A percentile compares a stretch with the other conserved stretches of the same genome.
phyloP scores from a whole-genome alignment of 2,329 filamentous ascomycete genomes.

The Xylariaceae sp. region DNA sequence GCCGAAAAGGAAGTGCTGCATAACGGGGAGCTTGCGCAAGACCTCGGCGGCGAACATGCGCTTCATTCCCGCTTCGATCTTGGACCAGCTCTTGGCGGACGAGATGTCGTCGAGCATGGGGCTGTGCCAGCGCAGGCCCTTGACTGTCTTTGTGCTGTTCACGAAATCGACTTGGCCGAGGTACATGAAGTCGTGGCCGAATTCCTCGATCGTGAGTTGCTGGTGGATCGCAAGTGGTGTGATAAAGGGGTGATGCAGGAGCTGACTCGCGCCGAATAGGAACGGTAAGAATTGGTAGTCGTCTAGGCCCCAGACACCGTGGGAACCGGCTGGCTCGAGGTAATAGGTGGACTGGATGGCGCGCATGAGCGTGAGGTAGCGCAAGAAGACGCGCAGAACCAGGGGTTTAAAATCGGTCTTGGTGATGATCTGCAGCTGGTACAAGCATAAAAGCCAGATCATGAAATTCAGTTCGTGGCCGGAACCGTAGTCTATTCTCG shows the following conservation, averaged over 20 bases:
- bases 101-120: slow-evolving; percentile 99
- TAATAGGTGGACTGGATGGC: slow-evolving; percentile 88
- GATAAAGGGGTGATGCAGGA: slow-evolving; percentile 76
- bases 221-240: slow-evolving; percentile 82
- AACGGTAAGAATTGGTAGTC: slow-evolving; percentile 98
- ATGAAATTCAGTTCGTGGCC: slow-evolving; percentile 97
- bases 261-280: slow-evolving; percentile 86
- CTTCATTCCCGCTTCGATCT: slow-evolving; percentile 91
- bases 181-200: slow-evolving; percentile 77
- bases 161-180: slow-evolving; percentile 91
- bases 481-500: slow-evolving; percentile 91
- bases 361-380: slow-evolving; percentile 84
- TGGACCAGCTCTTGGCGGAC: slow-evolving; percentile 79
- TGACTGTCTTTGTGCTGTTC: slow-evolving; percentile 93
- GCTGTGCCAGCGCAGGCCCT: slow-evolving; percentile 90
- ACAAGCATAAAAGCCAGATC: slow-evolving; percentile 92
- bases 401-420: slow-evolving; percentile 65
- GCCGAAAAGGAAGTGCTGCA: slow-evolving; percentile 98
- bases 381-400: slow-evolving; percentile 71
- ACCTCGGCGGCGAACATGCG: slow-evolving; percentile 97
- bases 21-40: slow-evolving; percentile 86
- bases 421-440: slow-evolving; percentile 65
- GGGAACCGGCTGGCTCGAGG: slow-evolving; percentile 90
- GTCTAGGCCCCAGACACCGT: slow-evolving; percentile 96
- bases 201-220: slow-evolving; percentile 79